Percentiles rank a stretch among this genome's conserved stretches.
Evolutionary conservation across 2,329 filamentous ascomycete species (phyloP).

Genomic region (Calycina marina): DNA sequence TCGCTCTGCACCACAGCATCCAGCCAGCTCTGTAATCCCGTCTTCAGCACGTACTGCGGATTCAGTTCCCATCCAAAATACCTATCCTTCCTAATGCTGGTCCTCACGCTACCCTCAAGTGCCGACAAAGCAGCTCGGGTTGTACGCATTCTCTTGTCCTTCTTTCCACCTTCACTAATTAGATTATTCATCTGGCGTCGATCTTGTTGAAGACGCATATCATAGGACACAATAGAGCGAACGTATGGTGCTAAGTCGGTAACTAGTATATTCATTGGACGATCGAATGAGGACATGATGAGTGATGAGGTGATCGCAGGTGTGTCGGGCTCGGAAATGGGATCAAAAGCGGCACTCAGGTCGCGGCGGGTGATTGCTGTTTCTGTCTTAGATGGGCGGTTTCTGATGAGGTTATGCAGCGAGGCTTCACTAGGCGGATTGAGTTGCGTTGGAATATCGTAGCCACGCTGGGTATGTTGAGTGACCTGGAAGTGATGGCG

Average conservation of each 20-base stretch:
- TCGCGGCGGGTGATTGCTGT: slow-evolving; percentile 33
- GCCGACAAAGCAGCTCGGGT: slow-evolving; percentile 66
- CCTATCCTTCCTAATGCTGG: slow-evolving; percentile 50
- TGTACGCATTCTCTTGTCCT: slow-evolving; percentile 45
- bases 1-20: slow-evolving; percentile 10
- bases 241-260: slow-evolving; percentile 80
- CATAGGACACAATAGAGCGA: slow-evolving; percentile 69
- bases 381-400: slow-evolving; percentile 5
- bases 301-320: slow-evolving; percentile 28
- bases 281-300: slow-evolving; percentile 63
- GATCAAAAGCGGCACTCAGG: slow-evolving; percentile 44
- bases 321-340: slow-evolving; percentile 38
- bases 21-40: slow-evolving; percentile 29
- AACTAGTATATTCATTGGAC: slow-evolving; percentile 47
- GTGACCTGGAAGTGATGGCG: slow-evolving; percentile 18
- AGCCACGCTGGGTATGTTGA: slow-evolving; percentile 11
- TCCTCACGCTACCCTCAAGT: slow-evolving; percentile 57
- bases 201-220: slow-evolving; percentile 54
- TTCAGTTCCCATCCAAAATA: slow-evolving; percentile 56
- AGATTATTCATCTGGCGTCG: slow-evolving; percentile 47
- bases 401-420: slow-evolving; percentile 14
- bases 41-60: slow-evolving; percentile 47
- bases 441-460: slow-evolving; percentile 14
- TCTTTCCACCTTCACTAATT: slow-evolving; percentile 42
- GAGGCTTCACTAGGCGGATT: slow-evolving; percentile 11